Percentiles rank a stretch among this genome's conserved stretches.
These are phyloP conservation scores for Exophiala sp. DNA, from an alignment of 2,329 filamentous ascomycete species.

Conservation along the genomic window DNA sequence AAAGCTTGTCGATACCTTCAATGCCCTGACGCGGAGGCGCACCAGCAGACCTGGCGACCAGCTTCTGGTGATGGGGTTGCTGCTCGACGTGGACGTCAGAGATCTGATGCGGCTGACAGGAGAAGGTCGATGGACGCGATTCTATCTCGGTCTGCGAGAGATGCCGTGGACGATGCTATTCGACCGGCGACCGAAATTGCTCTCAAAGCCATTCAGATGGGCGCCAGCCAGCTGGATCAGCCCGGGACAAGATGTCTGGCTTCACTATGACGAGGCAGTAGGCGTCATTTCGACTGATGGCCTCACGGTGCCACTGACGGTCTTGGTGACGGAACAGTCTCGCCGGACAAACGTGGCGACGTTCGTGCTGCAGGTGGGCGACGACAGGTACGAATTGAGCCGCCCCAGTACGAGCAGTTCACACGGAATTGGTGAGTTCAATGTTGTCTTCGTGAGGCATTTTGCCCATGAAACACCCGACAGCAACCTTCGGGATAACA, in stretches of 20 bases:
- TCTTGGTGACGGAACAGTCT: neutral
- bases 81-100: neutral
- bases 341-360: neutral
- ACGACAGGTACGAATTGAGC: neutral
- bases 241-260: slow-evolving; percentile 1
- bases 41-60: neutral
- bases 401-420: neutral
- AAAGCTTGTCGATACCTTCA: neutral
- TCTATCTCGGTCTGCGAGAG: neutral
- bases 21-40: neutral
- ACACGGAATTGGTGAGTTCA: neutral
- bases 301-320: neutral
- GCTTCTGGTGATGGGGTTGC: neutral
- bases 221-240: slow-evolving; percentile 3
- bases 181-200: neutral
- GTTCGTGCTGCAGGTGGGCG: neutral
- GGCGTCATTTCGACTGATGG: neutral
- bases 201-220: neutral
- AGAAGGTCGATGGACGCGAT: neutral
- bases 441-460: neutral
- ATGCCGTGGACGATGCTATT: neutral
- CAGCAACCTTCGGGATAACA: neutral
- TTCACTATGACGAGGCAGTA: slow-evolving; percentile 2
- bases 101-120: neutral
- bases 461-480: neutral